Base-by-base conservation (phyloP, 169 alveolate genomes). In the Neospora caninum region DNA sequence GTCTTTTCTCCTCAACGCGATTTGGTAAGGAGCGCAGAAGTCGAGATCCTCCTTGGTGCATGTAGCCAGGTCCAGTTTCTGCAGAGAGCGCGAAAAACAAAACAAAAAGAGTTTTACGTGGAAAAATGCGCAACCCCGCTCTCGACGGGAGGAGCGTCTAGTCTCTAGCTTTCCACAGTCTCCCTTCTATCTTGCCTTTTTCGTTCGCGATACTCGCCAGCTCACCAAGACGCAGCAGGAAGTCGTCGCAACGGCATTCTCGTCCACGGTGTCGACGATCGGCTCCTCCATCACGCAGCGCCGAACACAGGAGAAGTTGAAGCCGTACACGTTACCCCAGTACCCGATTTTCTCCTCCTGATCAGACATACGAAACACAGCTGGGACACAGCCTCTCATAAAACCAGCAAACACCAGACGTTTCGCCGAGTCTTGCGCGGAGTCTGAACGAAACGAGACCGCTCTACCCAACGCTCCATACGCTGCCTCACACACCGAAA, bases 241-340 rank as follows among this genome's bases (percentile, higher is more conserved):
- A 80, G 95, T 97, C 38, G 99, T 98, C n/a, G 96, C 98, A 38
- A 98, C 94, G 54, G 98, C 97, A 92, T 97, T 96, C 84, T 95
- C 97, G 70, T 98, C 98, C 45, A 98, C 99, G 49, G 88, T 94
- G 92, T 88, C 99, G 34, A 99, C 99, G 54, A 98, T 94, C n/a
- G 99, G 99, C 95, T 99, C 99, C 93, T 96, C 99, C 93, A 98
- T 95, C 82, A 97, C 97, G 96, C 98, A 96, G 58, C 93, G 93
- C 93, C 98, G 96, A 93, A 99, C 98, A 87, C 98, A 95, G 25
- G 98, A 96, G 98, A 98, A 99, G 96, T 99, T 98, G 89, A 99
- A 97, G 38, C 99, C 99, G 96, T 99, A 99, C 53, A 99, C 99
- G 95, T 98, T 97, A 91, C 97, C 97, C 99, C 99, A 99, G 96